Evolutionary conservation across 1,284 basidiomycete species (phyloP).

Genomic region (Takashimella koratensis): DNA sequence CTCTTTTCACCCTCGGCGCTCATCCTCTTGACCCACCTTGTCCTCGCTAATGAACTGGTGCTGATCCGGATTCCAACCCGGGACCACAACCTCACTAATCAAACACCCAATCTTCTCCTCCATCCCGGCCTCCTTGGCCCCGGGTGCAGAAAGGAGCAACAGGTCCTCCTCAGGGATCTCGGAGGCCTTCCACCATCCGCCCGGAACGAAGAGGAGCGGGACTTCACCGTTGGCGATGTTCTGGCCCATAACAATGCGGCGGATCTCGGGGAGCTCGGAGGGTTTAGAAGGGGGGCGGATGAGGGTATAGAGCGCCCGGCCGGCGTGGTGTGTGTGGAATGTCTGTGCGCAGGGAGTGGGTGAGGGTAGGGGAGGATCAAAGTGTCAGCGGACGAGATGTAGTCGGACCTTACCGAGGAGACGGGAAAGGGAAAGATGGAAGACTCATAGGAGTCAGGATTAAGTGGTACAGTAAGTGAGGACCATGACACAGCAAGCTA

Average conservation of each 20-base stretch:
- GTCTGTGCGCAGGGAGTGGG: no score
- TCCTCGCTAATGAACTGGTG: constrained; percentile 36
- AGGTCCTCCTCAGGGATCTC: constrained; percentile 42
- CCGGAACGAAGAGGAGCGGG: constrained; percentile 41
- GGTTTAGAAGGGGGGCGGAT: constrained; percentile 22
- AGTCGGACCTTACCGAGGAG: not conserved
- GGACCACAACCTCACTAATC: constrained; percentile 44
- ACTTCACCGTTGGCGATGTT: constrained; percentile 33
- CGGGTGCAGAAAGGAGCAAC: constrained; percentile 12
- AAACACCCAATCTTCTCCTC: constrained; percentile 36
- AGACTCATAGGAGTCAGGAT: constrained; percentile 4
- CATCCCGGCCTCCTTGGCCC: constrained; percentile 1
- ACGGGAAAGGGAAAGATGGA: not conserved
- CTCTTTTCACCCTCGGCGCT: not conserved
- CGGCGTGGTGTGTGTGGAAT: constrained; percentile 41
- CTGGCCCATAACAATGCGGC: constrained; percentile 34
- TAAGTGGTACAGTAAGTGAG: no score
- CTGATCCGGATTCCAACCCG: constrained; percentile 38
- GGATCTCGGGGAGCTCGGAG: constrained; percentile 21
- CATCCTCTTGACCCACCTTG: constrained; percentile 23
- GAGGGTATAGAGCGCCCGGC: constrained; percentile 43
- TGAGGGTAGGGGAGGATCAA: not conserved
- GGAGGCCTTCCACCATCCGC: constrained; percentile 47
- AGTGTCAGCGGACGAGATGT: not conserved
- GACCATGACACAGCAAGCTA: no score